These are phyloP conservation scores for Hermanozyma aechmeae DNA, from an alignment of 805 yeast species.

Conservation along the genomic window DNA sequence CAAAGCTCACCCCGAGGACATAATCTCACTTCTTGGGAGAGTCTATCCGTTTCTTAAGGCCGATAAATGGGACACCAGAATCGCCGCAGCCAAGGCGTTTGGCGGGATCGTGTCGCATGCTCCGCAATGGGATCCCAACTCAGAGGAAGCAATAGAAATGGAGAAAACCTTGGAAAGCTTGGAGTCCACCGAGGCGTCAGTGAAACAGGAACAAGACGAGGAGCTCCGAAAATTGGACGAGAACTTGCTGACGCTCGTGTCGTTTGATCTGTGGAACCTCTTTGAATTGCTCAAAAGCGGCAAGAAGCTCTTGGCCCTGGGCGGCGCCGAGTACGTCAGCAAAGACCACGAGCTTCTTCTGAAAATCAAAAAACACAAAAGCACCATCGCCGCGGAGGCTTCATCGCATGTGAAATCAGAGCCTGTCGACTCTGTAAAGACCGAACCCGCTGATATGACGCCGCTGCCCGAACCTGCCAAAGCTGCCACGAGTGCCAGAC, in stretches of 20 bases:
- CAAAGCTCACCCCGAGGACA: slow-evolving; percentile 89
- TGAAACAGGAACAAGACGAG: slow-evolving; percentile 33
- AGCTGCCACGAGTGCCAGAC: slow-evolving; percentile 53
- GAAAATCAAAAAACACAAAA: too few species aligned
- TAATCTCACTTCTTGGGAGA: slow-evolving; percentile 70
- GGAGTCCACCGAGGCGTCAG: slow-evolving; percentile 12
- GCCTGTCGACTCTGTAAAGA: too few species aligned
- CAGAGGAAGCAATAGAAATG: slow-evolving; percentile 19
- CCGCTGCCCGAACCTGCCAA: slow-evolving; percentile 13
- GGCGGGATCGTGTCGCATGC: slow-evolving; percentile 86
- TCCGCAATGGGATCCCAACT: slow-evolving; percentile 77
- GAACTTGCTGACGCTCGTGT: slow-evolving; percentile 30
- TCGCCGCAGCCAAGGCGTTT: slow-evolving; percentile 88
- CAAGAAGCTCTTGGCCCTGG: slow-evolving; percentile 53
- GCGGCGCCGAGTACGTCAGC: slow-evolving; percentile 33
- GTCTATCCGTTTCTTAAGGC: slow-evolving; percentile 84
- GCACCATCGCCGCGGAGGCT: too few species aligned
- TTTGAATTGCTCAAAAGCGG: slow-evolving; percentile 41
- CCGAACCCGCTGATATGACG: slow-evolving; percentile 3
- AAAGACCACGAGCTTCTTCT: too few species aligned
- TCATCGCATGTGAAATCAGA: too few species aligned
- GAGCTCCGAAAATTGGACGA: slow-evolving; percentile 33
- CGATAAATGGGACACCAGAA: slow-evolving; percentile 91
- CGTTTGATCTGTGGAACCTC: slow-evolving; percentile 44
- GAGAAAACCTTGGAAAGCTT: slow-evolving; percentile 10